A percentile compares a stretch with the other conserved stretches of the same genome.
These are phyloP conservation scores for Pythium utonaiense DNA, from an alignment of 352 stramenopile genomes.

Conservation along the genomic window DNA sequence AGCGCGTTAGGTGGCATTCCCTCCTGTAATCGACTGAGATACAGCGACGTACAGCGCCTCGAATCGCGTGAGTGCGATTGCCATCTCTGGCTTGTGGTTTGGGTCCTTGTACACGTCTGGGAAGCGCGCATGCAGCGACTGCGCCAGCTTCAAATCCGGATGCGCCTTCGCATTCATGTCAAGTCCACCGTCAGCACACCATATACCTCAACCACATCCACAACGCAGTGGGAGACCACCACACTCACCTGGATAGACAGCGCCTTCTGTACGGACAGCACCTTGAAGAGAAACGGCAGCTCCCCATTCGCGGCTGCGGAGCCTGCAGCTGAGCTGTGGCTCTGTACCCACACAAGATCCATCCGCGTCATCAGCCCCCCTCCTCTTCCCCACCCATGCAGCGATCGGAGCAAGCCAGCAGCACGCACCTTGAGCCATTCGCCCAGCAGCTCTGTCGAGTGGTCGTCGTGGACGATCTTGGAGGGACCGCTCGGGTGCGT, in stretches of 20 bases:
- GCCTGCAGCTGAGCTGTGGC: slow-evolving; percentile 37
- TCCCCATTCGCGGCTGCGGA: slow-evolving; percentile 44
- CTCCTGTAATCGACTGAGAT: background rate
- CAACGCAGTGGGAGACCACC: background rate
- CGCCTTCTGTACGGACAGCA: slow-evolving; percentile 96
- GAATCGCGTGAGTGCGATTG: slow-evolving; percentile 96
- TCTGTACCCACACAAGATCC: slow-evolving; percentile 22
- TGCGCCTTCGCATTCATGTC: slow-evolving; percentile 41
- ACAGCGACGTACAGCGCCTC: slow-evolving; percentile 83
- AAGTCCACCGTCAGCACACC: background rate
- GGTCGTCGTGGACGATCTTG: slow-evolving; percentile 51
- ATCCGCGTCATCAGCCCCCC: background rate
- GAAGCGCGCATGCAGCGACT: slow-evolving; percentile 76
- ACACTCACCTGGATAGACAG: slow-evolving; percentile 93
- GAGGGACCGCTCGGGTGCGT: slow-evolving; percentile 93
- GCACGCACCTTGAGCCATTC: slow-evolving; percentile 58
- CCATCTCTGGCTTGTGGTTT: slow-evolving; percentile 99
- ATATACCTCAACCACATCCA: background rate
- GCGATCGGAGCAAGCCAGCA: no score
- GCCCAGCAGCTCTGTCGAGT: slow-evolving; percentile 50
- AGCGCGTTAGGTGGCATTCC: background rate
- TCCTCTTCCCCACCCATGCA: background rate
- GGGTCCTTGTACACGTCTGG: slow-evolving; percentile 95
- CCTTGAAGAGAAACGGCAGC: slow-evolving; percentile 98
- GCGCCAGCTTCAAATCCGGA: slow-evolving; percentile 78